Conservation (phyloP, 768 basidiomycete species). For the Asterophora parasitica region DNA sequence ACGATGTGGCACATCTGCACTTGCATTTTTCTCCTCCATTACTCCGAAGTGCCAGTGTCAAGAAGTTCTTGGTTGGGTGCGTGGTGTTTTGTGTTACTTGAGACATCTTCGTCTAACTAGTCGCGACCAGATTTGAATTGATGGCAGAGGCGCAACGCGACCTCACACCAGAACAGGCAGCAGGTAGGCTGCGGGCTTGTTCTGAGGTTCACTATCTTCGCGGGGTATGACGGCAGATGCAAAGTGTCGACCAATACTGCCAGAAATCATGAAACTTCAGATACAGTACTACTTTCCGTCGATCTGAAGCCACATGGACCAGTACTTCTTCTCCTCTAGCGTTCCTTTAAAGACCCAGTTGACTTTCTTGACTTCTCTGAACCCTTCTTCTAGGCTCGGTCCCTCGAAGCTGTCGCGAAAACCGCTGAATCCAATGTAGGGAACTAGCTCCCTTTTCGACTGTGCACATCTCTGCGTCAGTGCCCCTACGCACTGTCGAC, state of each 20-base stretch:
- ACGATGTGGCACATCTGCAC: slow-evolving; percentile 73
- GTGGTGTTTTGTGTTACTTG: slow-evolving; percentile 18
- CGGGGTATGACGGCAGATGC: neutral
- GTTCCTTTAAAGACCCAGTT: slow-evolving; percentile 79
- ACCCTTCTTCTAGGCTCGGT: slow-evolving; percentile 67
- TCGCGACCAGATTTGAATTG: slow-evolving; percentile 64
- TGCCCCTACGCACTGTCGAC: neutral
- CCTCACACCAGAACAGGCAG: slow-evolving; percentile 86
- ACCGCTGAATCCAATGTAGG: slow-evolving; percentile 52
- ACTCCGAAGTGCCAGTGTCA: slow-evolving; percentile 72
- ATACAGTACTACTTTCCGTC: slow-evolving; percentile 50
- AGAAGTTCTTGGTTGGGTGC: slow-evolving; percentile 88
- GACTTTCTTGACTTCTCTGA: slow-evolving; percentile 67
- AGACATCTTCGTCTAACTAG: slow-evolving; percentile 1
- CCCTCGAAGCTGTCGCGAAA: slow-evolving; percentile 63
- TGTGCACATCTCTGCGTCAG: slow-evolving; percentile 16
- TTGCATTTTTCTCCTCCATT: slow-evolving; percentile 86
- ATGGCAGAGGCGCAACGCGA: slow-evolving; percentile 91
- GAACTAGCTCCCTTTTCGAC: slow-evolving; percentile 49
- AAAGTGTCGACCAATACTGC: neutral
- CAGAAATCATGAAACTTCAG: too few species aligned
- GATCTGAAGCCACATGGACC: slow-evolving; percentile 86
- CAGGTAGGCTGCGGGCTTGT: slow-evolving; percentile 50
- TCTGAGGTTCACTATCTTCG: slow-evolving; percentile 59
- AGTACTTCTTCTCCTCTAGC: slow-evolving; percentile 62